Evolutionary conservation across 148 eudicot species (phyloP).

Genomic region (Chenopodium suecicum): DNA sequence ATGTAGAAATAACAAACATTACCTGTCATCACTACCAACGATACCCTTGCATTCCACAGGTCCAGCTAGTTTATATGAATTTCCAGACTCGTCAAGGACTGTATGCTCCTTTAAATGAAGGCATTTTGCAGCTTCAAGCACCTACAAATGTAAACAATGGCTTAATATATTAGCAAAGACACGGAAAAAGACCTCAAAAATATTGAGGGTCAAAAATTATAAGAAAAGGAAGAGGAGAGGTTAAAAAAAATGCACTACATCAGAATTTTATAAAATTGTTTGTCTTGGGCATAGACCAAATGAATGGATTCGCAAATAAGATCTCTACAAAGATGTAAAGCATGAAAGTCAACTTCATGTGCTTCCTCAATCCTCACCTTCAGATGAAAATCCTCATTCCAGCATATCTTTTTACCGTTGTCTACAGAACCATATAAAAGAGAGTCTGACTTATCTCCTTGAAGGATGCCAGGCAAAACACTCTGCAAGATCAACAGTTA

Average conservation of each 20-base stretch:
- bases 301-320: neutral
- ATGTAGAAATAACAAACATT: conserved; percentile 1
- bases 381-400: conserved; percentile 94
- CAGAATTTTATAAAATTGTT: neutral
- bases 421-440: conserved; percentile 98
- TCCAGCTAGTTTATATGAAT: conserved; percentile 80
- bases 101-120: conserved; percentile 92
- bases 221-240: neutral
- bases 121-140: conserved; percentile 85
- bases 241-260: neutral
- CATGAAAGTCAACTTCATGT: neutral
- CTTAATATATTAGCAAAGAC: neutral
- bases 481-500: conserved; percentile 52
- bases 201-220: neutral
- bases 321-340: neutral
- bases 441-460: conserved; percentile 98
- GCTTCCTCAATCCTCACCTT: conserved; percentile 50
- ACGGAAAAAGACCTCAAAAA: neutral
- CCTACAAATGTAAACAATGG: conserved; percentile 38
- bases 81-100: conserved; percentile 91
- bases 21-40: conserved; percentile 99
- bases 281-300: neutral
- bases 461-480: conserved; percentile 98
- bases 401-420: conserved; percentile 97
- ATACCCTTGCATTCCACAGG: conserved; percentile 99